A percentile compares a stretch with the other conserved stretches of the same genome.
Conservation (phyloP, 331 rosid genomes). For the Phaseolus coccineus region DNA sequence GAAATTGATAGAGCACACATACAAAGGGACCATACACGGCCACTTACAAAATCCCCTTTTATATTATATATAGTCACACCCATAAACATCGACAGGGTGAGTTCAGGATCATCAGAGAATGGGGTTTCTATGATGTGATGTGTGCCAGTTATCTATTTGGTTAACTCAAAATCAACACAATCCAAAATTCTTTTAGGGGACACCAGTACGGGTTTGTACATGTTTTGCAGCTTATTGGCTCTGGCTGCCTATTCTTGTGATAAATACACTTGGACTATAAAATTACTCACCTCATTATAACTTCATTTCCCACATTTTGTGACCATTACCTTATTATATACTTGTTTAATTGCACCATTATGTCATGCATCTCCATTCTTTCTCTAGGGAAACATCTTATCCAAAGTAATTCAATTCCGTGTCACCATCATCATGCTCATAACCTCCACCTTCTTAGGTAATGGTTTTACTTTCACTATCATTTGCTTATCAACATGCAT, state of each 20-base stretch:
- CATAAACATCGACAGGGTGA: constrained; percentile 44
- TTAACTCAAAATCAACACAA: constrained; percentile 52
- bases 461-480: constrained; percentile 34
- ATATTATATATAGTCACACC: constrained; percentile 46
- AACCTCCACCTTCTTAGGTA: constrained; percentile 34
- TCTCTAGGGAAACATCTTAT: constrained; percentile 28
- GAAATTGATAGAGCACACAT: constrained; percentile 57
- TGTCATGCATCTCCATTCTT: constrained; percentile 26
- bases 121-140: constrained; percentile 57
- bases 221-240: constrained; percentile 26
- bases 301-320: constrained; percentile 26
- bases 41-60: constrained; percentile 41
- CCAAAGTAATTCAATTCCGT: constrained; percentile 34
- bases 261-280: constrained; percentile 38
- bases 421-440: constrained; percentile 52
- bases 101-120: constrained; percentile 39
- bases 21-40: constrained; percentile 54
- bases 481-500: constrained; percentile 19
- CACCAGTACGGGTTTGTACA: constrained; percentile 56
- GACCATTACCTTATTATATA: not conserved
- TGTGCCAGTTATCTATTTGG: constrained; percentile 45
- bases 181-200: constrained; percentile 47
- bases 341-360: constrained; percentile 14
- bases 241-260: not conserved
- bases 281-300: constrained; percentile 29